Conservation (phyloP, 257 asterid species). For the Solanum appendiculatum region DNA sequence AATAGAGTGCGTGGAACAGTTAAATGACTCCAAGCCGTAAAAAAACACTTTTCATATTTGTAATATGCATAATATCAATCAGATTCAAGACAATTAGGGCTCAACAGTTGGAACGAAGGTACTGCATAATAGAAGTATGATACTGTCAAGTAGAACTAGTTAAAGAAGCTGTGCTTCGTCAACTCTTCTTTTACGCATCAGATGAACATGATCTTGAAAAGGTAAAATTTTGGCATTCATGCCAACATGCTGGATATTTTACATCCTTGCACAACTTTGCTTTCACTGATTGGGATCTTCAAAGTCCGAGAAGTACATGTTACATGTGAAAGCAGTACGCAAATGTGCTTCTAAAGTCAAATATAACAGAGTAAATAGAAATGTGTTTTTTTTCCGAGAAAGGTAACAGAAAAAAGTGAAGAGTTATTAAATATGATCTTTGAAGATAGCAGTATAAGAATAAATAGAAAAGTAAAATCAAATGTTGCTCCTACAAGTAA, state of each 20-base stretch:
- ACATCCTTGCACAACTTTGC: background rate
- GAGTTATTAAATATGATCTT: background rate
- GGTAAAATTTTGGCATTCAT: background rate
- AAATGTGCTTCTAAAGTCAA: background rate
- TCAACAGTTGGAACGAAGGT: background rate
- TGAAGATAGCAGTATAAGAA: background rate
- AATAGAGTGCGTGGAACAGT: background rate
- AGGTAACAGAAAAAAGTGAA: background rate
- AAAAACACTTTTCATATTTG: background rate
- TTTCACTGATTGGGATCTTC: background rate
- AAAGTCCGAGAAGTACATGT: background rate
- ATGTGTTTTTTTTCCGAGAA: background rate
- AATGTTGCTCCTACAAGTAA: background rate
- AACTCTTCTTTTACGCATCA: background rate
- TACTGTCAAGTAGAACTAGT: background rate
- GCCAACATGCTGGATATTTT: background rate
- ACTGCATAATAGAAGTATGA: background rate
- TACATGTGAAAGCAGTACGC: background rate
- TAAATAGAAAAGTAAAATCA: background rate
- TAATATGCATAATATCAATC: background rate
- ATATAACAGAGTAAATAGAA: background rate
- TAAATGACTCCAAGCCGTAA: background rate
- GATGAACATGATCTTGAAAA: background rate
- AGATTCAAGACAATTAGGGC: background rate
- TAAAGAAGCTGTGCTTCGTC: background rate